These are phyloP conservation scores for Fusarium beomiforme DNA, from an alignment of 2,329 filamentous ascomycete genomes.

Conservation along the genomic window DNA sequence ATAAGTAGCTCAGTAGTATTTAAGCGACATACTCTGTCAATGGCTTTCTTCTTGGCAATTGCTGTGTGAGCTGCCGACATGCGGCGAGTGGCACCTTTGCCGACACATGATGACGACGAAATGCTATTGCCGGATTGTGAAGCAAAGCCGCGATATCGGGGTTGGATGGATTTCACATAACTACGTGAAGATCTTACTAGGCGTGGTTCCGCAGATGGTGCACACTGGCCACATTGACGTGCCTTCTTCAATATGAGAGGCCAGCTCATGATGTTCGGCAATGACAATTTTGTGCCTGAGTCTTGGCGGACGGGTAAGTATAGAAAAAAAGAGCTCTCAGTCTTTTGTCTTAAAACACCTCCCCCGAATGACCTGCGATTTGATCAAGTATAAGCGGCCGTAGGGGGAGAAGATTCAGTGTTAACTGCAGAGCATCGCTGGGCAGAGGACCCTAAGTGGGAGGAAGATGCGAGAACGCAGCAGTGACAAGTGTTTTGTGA, in stretches of 20 bases:
- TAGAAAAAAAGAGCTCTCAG: slow-evolving; percentile 15
- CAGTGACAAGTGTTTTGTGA: background rate
- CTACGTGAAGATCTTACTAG: background rate
- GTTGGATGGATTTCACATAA: slow-evolving; percentile 8
- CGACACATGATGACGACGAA: slow-evolving; percentile 16
- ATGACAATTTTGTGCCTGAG: slow-evolving; percentile 17
- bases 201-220: slow-evolving; percentile 14
- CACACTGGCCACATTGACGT: slow-evolving; percentile 40
- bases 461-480: background rate
- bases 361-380: slow-evolving; percentile 34
- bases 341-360: slow-evolving; percentile 8
- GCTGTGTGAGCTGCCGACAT: slow-evolving; percentile 45
- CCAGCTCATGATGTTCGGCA: slow-evolving; percentile 51
- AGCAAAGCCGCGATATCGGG: slow-evolving; percentile 21
- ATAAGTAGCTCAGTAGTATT: background rate
- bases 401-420: slow-evolving; percentile 17
- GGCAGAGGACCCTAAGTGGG: background rate
- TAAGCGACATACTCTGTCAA: slow-evolving; percentile 45
- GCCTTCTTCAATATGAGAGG: slow-evolving; percentile 53
- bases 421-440: slow-evolving; percentile 39
- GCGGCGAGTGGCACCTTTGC: slow-evolving; percentile 35
- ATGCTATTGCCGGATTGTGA: slow-evolving; percentile 19
- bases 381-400: slow-evolving; percentile 31
- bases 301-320: background rate
- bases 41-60: slow-evolving; percentile 45